Conservation (phyloP, 768 basidiomycete genomes). For the Rubroboletus satanas region DNA sequence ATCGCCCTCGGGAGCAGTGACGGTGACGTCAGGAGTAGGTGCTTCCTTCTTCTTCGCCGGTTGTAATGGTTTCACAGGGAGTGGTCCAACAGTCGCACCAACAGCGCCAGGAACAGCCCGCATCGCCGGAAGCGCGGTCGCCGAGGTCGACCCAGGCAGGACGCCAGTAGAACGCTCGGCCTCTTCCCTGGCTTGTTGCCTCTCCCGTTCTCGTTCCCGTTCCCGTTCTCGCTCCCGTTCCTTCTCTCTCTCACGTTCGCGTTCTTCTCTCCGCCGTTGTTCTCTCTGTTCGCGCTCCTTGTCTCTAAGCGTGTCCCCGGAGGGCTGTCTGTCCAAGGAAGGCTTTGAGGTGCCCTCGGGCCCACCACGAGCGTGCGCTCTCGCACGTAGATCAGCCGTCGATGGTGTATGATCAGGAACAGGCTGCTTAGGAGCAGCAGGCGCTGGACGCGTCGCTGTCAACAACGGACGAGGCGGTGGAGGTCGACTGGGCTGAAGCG, state of each 20-base stretch:
- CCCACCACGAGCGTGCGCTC: constrained; percentile 58
- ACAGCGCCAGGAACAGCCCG: constrained; percentile 46
- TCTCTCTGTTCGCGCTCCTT: constrained; percentile 38
- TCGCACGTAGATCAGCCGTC: constrained; percentile 60
- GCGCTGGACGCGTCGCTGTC: constrained; percentile 51
- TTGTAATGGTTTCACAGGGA: constrained; percentile 72
- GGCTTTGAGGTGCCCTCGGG: constrained; percentile 33
- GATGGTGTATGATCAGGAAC: constrained; percentile 55
- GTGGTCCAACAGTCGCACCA: constrained; percentile 50
- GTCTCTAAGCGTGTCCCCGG: constrained; percentile 35
- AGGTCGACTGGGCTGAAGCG: constrained; percentile 55
- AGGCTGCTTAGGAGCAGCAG: constrained; percentile 40
- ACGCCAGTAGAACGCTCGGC: constrained; percentile 38
- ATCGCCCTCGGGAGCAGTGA: constrained; percentile 45
- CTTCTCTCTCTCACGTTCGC: constrained; percentile 32
- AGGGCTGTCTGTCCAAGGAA: constrained; percentile 36
- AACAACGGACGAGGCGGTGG: constrained; percentile 68
- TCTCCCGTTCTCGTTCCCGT: constrained; percentile 26
- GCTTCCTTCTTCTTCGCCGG: constrained; percentile 58
- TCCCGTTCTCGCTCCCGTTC: constrained; percentile 37
- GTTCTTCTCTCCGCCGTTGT: constrained; percentile 37
- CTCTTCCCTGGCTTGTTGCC: constrained; percentile 29
- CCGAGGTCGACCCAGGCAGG: constrained; percentile 44
- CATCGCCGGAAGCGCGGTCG: constrained; percentile 41
- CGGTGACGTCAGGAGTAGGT: constrained; percentile 42